Percentiles rank a stretch among this genome's conserved stretches.
Conservation (phyloP, 1,139 yeast species). For the Taphrina sp. region DNA sequence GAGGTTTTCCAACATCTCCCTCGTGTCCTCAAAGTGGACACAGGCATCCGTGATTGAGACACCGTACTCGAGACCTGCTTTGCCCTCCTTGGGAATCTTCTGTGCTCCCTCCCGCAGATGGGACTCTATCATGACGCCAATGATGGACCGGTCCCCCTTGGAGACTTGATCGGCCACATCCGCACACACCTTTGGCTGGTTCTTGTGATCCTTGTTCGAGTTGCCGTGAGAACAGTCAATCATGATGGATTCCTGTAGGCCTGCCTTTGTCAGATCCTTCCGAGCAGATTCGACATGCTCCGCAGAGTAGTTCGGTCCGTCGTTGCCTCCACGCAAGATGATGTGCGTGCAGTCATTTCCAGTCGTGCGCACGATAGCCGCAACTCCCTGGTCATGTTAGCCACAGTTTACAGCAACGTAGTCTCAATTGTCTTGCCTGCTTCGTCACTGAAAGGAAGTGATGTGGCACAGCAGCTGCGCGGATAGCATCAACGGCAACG, state of each 20-base stretch:
- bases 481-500: constrained; percentile 91
- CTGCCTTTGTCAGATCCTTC: constrained; percentile 52
- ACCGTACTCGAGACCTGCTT: constrained; percentile 80
- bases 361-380: constrained; percentile 47
- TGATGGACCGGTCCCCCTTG: constrained; percentile 71
- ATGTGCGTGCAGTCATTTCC: constrained; percentile 57
- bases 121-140: constrained; percentile 96
- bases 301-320: constrained; percentile 88
- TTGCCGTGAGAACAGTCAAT: constrained; percentile 98
- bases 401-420: no score
- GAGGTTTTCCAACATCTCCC: constrained; percentile 68
- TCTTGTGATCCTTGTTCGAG: constrained; percentile 87
- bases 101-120: constrained; percentile 92
- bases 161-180: constrained; percentile 79
- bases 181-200: constrained; percentile 84
- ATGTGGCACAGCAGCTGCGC: constrained; percentile 88
- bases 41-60: constrained; percentile 97
- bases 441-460: constrained; percentile 97
- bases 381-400: constrained; percentile 93
- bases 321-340: constrained; percentile 92
- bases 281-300: constrained; percentile 74
- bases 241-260: constrained; percentile 60
- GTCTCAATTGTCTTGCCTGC: constrained; percentile 73
- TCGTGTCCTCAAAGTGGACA: constrained; percentile 90
- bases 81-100: constrained; percentile 61